Conservation (phyloP, 2,329 filamentous ascomycete species). For the Colletotrichum kahawae region DNA sequence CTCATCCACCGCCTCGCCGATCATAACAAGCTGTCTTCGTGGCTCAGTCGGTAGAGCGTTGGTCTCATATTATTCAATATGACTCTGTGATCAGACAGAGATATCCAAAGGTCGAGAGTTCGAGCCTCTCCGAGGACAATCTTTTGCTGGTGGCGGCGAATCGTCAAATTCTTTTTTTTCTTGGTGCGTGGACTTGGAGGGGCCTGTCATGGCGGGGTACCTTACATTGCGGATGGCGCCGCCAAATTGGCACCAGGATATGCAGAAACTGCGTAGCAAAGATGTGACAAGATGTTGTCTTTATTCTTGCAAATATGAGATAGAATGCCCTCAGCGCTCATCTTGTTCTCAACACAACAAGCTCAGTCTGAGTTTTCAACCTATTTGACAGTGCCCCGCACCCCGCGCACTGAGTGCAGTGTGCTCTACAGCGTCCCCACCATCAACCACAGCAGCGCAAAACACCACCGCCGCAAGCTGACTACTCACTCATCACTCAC, state of each 20-base stretch:
- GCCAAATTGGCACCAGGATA: background rate
- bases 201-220: background rate
- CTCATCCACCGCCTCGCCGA: background rate
- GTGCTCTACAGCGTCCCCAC: background rate
- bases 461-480: background rate
- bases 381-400: background rate
- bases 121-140: background rate
- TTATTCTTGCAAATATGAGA: background rate
- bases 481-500: background rate
- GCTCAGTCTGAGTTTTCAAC: background rate
- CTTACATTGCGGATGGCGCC: background rate
- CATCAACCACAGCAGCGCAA: background rate
- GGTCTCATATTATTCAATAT: background rate
- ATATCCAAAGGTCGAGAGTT: constrained; percentile 1
- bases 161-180: background rate
- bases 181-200: background rate
- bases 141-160: background rate
- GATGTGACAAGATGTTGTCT: background rate
- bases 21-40: background rate
- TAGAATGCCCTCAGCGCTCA: background rate
- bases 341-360: background rate
- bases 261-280: background rate
- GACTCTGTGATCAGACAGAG: background rate
- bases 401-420: background rate
- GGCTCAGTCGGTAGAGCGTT: constrained; percentile 2